These are phyloP conservation scores for Nidularia sp. DNA, from an alignment of 768 basidiomycete genomes.

Conservation along the genomic window DNA sequence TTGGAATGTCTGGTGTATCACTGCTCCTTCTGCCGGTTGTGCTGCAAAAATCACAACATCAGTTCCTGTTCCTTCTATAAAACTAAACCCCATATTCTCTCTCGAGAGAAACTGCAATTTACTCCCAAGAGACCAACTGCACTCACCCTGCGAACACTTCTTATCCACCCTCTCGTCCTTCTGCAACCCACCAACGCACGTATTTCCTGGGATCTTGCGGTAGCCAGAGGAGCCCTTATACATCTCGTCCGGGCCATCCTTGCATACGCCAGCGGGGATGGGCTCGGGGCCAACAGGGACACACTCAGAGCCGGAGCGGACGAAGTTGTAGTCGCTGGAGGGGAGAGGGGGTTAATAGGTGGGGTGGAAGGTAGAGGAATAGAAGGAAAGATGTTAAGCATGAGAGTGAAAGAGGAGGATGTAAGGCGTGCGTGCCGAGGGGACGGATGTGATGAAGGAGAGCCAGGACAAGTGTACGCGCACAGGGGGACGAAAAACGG, in stretches of 20 bases:
- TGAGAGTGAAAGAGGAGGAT: too few relatives aligned
- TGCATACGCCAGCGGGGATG: slow-evolving; percentile 74
- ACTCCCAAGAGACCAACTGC: slow-evolving; percentile 2
- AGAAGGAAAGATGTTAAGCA: too few relatives aligned
- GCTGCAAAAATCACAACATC: slow-evolving; percentile 34
- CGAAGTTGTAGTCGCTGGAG: slow-evolving; percentile 83
- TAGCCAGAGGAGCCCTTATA: slow-evolving; percentile 92
- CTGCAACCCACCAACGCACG: slow-evolving; percentile 66
- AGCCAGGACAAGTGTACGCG: background rate
- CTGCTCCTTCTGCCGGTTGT: slow-evolving; percentile 73
- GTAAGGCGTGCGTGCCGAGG: too few relatives aligned
- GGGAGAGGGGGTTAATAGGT: background rate
- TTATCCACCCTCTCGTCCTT: slow-evolving; percentile 73
- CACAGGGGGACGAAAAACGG: background rate
- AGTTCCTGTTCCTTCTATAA: background rate
- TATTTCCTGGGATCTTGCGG: slow-evolving; percentile 89
- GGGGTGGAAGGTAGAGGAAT: too few relatives aligned
- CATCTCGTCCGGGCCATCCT: slow-evolving; percentile 43
- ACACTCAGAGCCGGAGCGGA: slow-evolving; percentile 72
- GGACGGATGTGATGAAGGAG: too few relatives aligned
- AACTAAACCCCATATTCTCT: background rate
- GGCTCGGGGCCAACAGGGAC: slow-evolving; percentile 85
- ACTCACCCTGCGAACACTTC: slow-evolving; percentile 75
- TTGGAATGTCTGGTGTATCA: slow-evolving; percentile 72
- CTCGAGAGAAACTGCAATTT: background rate